phyloP scores from a whole-genome alignment of 2,329 filamentous ascomycete species.

The Penicillium sp. region DNA sequence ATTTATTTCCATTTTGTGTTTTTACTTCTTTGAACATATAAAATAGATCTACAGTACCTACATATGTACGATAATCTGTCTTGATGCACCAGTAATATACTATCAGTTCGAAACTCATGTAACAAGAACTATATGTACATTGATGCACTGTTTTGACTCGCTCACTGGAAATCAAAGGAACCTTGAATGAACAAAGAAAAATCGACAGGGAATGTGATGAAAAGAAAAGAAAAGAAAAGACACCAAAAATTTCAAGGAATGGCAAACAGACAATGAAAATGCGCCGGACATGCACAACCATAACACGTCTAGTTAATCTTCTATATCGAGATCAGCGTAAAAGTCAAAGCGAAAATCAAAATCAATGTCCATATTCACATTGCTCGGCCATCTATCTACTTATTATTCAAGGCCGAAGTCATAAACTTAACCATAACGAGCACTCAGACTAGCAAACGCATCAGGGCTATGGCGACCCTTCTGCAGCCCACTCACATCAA shows the following conservation, averaged over 20 bases:
- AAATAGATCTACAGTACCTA: no score
- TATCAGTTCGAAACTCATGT: neutral
- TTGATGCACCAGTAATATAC: neutral
- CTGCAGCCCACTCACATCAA: slow-evolving; percentile 48
- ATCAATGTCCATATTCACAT: slow-evolving; percentile 8
- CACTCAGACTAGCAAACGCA: slow-evolving; percentile 51
- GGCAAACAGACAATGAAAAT: slow-evolving; percentile 14
- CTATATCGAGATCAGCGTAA: slow-evolving; percentile 17
- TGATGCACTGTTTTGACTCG: slow-evolving; percentile 6
- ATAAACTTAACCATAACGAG: slow-evolving; percentile 39
- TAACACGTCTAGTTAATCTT: slow-evolving; percentile 15
- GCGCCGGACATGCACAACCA: slow-evolving; percentile 14
- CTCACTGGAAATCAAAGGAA: neutral
- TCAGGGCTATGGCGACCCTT: slow-evolving; percentile 51
- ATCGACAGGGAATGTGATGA: neutral
- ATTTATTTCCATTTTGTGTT: neutral
- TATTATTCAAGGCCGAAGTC: neutral
- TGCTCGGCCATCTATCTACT: neutral
- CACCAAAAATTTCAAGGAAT: slow-evolving; percentile 1
- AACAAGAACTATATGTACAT: neutral
- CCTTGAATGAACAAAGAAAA: neutral
- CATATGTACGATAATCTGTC: neutral
- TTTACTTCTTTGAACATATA: neutral
- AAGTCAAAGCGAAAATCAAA: neutral
- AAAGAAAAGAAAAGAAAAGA: neutral